Base-by-base conservation (phyloP, 2,329 filamentous ascomycete species). In the Xylariaceae sp. region DNA sequence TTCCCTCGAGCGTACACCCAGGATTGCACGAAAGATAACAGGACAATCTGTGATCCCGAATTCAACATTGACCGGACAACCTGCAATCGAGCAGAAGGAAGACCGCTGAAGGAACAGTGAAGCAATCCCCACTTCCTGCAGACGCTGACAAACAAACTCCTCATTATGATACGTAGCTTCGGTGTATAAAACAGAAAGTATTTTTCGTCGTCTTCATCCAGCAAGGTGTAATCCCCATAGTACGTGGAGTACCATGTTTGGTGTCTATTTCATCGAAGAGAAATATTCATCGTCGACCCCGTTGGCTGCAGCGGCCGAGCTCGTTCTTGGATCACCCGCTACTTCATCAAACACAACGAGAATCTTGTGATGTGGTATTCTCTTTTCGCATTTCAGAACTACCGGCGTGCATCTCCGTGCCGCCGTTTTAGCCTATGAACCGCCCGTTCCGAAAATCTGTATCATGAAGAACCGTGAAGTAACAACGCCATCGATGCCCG, bases 401-500 rank as follows among this genome's bases (percentile, higher is more conserved):
- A 55, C 52, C 50, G 48, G 52, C 50, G 48, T 46, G 52, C 56
- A 55, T 55, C 46, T 53, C 41, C 50, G 50, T 60, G 55, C 54
- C 51, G 48, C 50, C 51, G 54, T 56, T 56, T 53, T 53, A 53
- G 49, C 55, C 55, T 57, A 58, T 58, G 52, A 57, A 57, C 54
- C 55, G 54, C 48, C 57, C 55, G 50, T 61, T 59, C 58, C 56
- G 50, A 57, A 59, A 57, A 48, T 59, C 34, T 51, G 54, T 53
- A 57, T 59, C 55, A 55, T 61, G 57, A 64, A 60, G 59, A 65
- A 63, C 60, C 61, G 65, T 69, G 67, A 71, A 69, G 68, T 46
- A 56, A 60, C 55, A 59, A 72, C 69, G 70, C 71, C 69, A 56
- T 59, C 70, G 71, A 74, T 73, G 69, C 69, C 70, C 53, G 52